These are phyloP conservation scores for Cadophora sp. DNA, from an alignment of 2,329 filamentous ascomycete species.

Conservation along the genomic window DNA sequence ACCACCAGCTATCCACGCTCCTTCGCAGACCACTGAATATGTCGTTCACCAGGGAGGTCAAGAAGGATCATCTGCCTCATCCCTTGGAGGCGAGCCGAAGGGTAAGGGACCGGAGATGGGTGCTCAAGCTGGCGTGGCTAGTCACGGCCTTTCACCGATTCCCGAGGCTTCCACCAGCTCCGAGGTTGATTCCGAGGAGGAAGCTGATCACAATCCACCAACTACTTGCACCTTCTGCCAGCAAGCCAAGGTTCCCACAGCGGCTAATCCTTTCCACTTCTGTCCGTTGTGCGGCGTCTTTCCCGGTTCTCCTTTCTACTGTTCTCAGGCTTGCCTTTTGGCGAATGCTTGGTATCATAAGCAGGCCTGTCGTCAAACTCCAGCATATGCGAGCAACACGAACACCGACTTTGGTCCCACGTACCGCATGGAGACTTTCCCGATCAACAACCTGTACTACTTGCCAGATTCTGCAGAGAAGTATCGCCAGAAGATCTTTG, in stretches of 20 bases:
- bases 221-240: constrained; percentile 21
- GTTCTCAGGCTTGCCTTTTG: constrained; percentile 38
- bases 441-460: constrained; percentile 15
- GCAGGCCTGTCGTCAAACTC: constrained; percentile 26
- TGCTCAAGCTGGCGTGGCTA: not conserved
- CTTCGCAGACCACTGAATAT: not conserved
- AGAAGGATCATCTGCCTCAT: not conserved
- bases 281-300: constrained; percentile 37
- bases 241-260: constrained; percentile 12
- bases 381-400: constrained; percentile 8
- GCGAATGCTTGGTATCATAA: constrained; percentile 35
- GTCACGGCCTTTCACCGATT: constrained; percentile 10
- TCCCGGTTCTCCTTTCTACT: constrained; percentile 33
- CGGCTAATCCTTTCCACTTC: constrained; percentile 25
- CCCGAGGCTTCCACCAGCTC: constrained; percentile 2
- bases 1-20: not conserved
- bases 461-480: constrained; percentile 23
- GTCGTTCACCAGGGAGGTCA: constrained; percentile 3
- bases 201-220: not conserved
- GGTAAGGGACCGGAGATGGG: not conserved
- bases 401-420: not conserved
- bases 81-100: constrained; percentile 9
- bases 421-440: constrained; percentile 23
- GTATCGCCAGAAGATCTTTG: constrained; percentile 39
- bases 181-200: not conserved